These are phyloP conservation scores for Nakataea oryzae DNA, from an alignment of 2,329 filamentous ascomycete genomes.

Conservation along the genomic window DNA sequence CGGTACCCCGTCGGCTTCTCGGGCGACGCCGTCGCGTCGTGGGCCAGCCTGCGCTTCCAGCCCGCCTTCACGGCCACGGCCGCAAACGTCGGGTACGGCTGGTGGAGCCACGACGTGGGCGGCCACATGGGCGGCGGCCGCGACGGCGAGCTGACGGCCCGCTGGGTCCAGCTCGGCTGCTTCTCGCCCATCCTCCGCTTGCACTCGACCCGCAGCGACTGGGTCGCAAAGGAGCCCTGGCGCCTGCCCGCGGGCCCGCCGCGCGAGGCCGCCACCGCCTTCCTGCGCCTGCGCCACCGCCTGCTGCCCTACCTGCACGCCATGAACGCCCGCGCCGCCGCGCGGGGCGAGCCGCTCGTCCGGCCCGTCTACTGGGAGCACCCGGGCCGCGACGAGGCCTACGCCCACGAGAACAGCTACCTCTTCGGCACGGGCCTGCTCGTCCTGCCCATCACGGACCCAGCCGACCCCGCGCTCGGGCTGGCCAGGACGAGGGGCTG, in stretches of 20 bases:
- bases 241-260: conserved; percentile 32
- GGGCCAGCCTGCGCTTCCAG: conserved; percentile 51
- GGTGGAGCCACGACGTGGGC: conserved; percentile 62
- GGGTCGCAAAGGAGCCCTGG: conserved; percentile 55
- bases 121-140: conserved; percentile 46
- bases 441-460: conserved; percentile 44
- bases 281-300: conserved; percentile 43
- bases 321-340: conserved; percentile 36
- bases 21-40: conserved; percentile 48
- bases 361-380: conserved; percentile 55
- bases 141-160: conserved; percentile 46
- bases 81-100: conserved; percentile 57
- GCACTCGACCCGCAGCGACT: conserved; percentile 46
- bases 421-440: conserved; percentile 47
- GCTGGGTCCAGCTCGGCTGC: conserved; percentile 52
- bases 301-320: conserved; percentile 51
- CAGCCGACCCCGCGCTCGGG: conserved; percentile 32
- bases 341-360: conserved; percentile 38
- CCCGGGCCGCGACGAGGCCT: conserved; percentile 39
- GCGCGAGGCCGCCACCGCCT: conserved; percentile 32
- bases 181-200: conserved; percentile 52
- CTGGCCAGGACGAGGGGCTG: conserved; percentile 39
- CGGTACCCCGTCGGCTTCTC: conserved; percentile 57
- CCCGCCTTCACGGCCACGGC: conserved; percentile 57
- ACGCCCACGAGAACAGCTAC: conserved; percentile 46